These are phyloP conservation scores for Fusarium poae DNA, from an alignment of 2,329 filamentous ascomycete species.

Conservation along the genomic window DNA sequence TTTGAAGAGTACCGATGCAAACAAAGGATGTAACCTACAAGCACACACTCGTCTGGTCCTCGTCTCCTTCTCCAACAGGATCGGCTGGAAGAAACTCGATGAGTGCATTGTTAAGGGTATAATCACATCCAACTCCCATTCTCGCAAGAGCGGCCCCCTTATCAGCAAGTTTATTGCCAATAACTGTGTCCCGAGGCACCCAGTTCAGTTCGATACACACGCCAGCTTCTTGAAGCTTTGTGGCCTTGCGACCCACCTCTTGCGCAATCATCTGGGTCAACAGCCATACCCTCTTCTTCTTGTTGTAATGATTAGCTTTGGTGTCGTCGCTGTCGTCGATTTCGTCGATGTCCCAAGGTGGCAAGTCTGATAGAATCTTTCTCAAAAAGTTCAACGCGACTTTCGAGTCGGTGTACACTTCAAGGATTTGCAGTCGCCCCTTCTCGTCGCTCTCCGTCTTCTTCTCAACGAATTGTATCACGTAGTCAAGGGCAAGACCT, in stretches of 20 bases:
- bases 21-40: background rate
- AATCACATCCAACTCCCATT: background rate
- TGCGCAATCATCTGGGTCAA: background rate
- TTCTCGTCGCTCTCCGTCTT: background rate
- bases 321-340: background rate
- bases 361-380: background rate
- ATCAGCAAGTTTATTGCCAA: conserved; percentile 29
- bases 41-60: background rate
- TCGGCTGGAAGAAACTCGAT: conserved; percentile 8
- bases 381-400: background rate
- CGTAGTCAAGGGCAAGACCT: conserved; percentile 23
- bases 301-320: background rate
- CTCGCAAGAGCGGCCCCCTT: conserved; percentile 12
- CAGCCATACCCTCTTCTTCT: background rate
- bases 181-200: conserved; percentile 24
- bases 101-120: background rate
- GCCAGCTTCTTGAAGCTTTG: conserved; percentile 1
- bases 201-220: conserved; percentile 36
- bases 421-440: background rate
- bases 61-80: background rate
- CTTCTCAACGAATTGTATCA: background rate
- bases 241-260: background rate
- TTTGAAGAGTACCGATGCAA: background rate
- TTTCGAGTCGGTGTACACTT: conserved; percentile 29
- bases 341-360: background rate